Evolutionary conservation across 495 filamentous ascomycete species (phyloP).

Genomic region (Ramalina peruviana): DNA sequence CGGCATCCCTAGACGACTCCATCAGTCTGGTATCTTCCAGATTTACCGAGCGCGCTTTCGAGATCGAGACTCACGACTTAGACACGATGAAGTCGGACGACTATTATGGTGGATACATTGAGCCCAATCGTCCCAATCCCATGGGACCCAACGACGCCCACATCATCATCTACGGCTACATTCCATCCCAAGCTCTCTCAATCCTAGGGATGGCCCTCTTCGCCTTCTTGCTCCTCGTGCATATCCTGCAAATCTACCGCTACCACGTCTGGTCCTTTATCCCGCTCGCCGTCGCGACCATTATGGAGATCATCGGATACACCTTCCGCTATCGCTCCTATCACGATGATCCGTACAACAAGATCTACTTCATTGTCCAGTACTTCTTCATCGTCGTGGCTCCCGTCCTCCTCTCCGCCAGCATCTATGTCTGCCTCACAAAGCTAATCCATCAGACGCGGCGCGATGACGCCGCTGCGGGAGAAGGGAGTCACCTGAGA

Average conservation of each 20-base stretch:
- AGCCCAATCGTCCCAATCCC: slow-evolving; percentile 22
- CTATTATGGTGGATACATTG: slow-evolving; percentile 14
- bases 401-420: slow-evolving; percentile 21
- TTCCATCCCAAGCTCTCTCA: slow-evolving; percentile 32
- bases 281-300: slow-evolving; percentile 38
- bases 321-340: slow-evolving; percentile 25
- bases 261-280: slow-evolving; percentile 45
- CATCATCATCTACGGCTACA: slow-evolving; percentile 28
- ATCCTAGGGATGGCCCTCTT: slow-evolving; percentile 36
- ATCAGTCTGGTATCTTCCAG: no score
- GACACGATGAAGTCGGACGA: no score
- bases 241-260: slow-evolving; percentile 32
- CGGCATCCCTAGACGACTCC: no score
- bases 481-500: neutral
- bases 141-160: slow-evolving; percentile 8
- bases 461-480: slow-evolving; percentile 16
- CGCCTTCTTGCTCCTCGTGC: slow-evolving; percentile 26
- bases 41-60: no score
- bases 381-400: slow-evolving; percentile 13
- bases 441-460: slow-evolving; percentile 15
- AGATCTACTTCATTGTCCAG: neutral
- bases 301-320: slow-evolving; percentile 33
- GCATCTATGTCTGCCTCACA: slow-evolving; percentile 22
- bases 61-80: no score
- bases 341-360: slow-evolving; percentile 28